Conservation (phyloP, 225 moss, liverwort and hornwort genomes). For the Polytrichum formosum region DNA sequence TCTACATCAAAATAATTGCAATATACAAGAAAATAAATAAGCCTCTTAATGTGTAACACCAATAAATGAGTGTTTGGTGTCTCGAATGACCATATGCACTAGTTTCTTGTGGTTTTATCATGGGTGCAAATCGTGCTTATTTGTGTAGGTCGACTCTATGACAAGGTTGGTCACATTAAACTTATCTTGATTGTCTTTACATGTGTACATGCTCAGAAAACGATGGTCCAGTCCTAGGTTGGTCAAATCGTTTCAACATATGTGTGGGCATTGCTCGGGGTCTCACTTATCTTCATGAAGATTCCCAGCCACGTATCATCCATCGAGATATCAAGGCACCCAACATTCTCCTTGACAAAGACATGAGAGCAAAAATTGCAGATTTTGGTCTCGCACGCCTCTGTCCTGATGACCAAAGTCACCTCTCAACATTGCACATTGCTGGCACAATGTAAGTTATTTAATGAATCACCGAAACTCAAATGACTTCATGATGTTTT, state of each 20-base stretch:
- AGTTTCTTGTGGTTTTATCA: too few relatives aligned
- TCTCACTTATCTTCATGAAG: conserved; percentile 37
- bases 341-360: conserved; percentile 28
- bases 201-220: too few relatives aligned
- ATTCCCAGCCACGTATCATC: conserved; percentile 37
- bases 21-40: too few relatives aligned
- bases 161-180: too few relatives aligned
- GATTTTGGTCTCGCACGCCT: conserved; percentile 23
- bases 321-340: conserved; percentile 34
- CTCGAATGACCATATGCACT: too few relatives aligned
- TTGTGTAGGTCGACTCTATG: too few relatives aligned
- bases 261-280: conserved; percentile 26
- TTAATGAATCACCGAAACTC: not conserved
- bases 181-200: too few relatives aligned
- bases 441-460: conserved; percentile 16
- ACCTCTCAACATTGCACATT: conserved; percentile 1
- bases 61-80: too few relatives aligned
- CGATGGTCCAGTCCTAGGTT: conserved; percentile 5
- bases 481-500: not conserved
- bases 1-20: too few relatives aligned
- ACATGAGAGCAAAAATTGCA: conserved; percentile 24
- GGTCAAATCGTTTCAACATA: conserved; percentile 20
- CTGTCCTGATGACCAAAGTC: conserved; percentile 2
- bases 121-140: too few relatives aligned
- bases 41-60: too few relatives aligned